Evolutionary conservation across 805 yeast genomes (phyloP).

Genomic region (Schwanniomyces sp.): DNA sequence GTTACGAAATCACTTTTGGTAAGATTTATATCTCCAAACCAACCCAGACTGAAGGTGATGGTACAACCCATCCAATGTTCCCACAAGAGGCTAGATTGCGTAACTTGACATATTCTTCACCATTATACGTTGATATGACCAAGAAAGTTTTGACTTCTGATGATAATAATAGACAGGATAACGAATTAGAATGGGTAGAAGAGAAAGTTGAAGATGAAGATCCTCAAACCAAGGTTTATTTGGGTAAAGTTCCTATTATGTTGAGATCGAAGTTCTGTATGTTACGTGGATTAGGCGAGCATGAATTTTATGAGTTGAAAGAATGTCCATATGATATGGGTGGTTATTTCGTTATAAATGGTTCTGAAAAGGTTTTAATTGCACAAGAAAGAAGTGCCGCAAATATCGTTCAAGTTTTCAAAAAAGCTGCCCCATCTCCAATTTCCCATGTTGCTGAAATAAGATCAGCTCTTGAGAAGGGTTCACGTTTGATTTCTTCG

Average conservation of each 20-base stretch:
- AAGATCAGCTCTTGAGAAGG: constrained; percentile 95
- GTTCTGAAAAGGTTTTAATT: constrained; percentile 95
- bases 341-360: constrained; percentile 97
- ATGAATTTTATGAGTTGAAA: constrained; percentile 90
- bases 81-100: constrained; percentile 98
- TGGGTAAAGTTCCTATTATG: constrained; percentile 98
- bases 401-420: constrained; percentile 96
- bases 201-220: constrained; percentile 53
- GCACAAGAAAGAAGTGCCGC: constrained; percentile 99
- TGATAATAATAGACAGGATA: constrained; percentile 57
- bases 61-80: constrained; percentile 97
- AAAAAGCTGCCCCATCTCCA: constrained; percentile 96
- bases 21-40: constrained; percentile 96
- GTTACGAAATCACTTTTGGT: constrained; percentile 97
- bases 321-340: constrained; percentile 99
- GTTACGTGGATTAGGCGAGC: constrained; percentile 84
- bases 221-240: constrained; percentile 68
- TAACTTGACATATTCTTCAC: constrained; percentile 94
- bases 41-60: constrained; percentile 98
- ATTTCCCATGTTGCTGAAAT: constrained; percentile 95
- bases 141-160: constrained; percentile 83
- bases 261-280: constrained; percentile 94
- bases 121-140: constrained; percentile 92
- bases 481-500: constrained; percentile 90
- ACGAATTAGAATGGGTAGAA: constrained; percentile 55